Evolutionary conservation across 805 yeast genomes (phyloP), one percentile per base, ranked within the genome.

Genomic region (Ogataea chonburiensis): DNA sequence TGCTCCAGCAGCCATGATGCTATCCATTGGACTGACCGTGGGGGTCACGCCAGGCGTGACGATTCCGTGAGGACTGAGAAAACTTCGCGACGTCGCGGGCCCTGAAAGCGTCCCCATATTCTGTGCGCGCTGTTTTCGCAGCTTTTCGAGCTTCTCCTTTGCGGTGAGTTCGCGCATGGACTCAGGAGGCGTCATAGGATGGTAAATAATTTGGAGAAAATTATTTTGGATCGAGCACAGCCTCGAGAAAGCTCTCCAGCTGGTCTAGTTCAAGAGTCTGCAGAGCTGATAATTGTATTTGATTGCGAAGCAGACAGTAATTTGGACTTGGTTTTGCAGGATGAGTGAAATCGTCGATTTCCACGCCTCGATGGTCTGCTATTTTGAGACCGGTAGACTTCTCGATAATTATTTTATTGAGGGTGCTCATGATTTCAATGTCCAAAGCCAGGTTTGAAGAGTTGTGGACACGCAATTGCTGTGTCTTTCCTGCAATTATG

Each of bases 311-410:
- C 10, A 24, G 15, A 3, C 10, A 8, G 24, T 40, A 56, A 34
- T 53, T 47, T 10, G 55, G 49, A 30, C 44, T 50, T 8, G 37
- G 33, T 24, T 34, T 45, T 22, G 43, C 42, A 10, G 60, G 62
- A 21, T 38, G 37, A 22, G 45, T 42, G 40, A 60, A 60, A 35
- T 60, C 64, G 25, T 60, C 64, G 10, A 60, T 49, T 9, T 38
- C 29, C 3, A 55, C 31, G 10, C 17, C 16, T 3, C 25, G 10
- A 11, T 31, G 28, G 26, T 26, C 25, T 7, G 43, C 36, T 11
- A 56, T 27, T 5, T 18, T 26, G n/a, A 60, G 24, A 5, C 27
- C 28, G 9, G 38, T 10, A 21, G 56, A 53, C 17, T 45, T 38
- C 34, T 60, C 64, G 14, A 60, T 52, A 10, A 58, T 46, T 5